Evolutionary conservation across 306 rosid genomes (phyloP).

Genomic region (Styphnolobium japonicum): DNA sequence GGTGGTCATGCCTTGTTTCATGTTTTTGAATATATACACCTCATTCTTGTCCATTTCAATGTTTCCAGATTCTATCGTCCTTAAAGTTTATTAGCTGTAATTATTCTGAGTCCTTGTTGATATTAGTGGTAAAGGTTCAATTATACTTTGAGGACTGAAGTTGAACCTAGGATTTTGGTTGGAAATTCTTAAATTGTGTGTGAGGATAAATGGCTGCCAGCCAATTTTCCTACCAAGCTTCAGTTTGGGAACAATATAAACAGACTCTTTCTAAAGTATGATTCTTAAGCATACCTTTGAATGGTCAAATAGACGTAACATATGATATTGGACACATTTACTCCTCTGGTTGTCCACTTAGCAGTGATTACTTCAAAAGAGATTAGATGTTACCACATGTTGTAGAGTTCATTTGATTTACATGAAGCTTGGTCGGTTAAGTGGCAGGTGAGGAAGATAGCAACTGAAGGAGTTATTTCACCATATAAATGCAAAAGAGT

Average conservation of each 20-base stretch:
- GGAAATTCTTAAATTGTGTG: slow-evolving; percentile 7
- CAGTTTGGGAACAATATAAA: slow-evolving; percentile 12
- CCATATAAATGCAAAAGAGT: slow-evolving; percentile 41
- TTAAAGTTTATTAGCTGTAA: not conserved
- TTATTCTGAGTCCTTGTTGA: slow-evolving; percentile 3
- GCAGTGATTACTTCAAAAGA: slow-evolving; percentile 25
- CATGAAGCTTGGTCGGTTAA: slow-evolving; percentile 59
- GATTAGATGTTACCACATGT: slow-evolving; percentile 25
- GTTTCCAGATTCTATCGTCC: slow-evolving; percentile 16
- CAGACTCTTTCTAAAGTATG: not conserved
- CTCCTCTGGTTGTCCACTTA: slow-evolving; percentile 10
- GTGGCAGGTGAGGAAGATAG: slow-evolving; percentile 68
- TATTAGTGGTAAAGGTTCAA: slow-evolving; percentile 7
- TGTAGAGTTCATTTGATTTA: slow-evolving; percentile 45
- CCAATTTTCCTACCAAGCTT: slow-evolving; percentile 10
- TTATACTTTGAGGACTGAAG: slow-evolving; percentile 5
- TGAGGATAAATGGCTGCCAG: slow-evolving; percentile 4
- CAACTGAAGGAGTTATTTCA: slow-evolving; percentile 53
- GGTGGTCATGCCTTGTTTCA: not conserved
- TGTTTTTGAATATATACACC: not conserved
- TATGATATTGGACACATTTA: not conserved
- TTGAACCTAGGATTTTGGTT: slow-evolving; percentile 23
- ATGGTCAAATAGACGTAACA: slow-evolving; percentile 10
- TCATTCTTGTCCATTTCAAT: not conserved
- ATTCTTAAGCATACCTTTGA: not conserved